These are phyloP conservation scores for Neopestalotiopsis sp. DNA, from an alignment of 2,329 filamentous ascomycete species.

Conservation along the genomic window DNA sequence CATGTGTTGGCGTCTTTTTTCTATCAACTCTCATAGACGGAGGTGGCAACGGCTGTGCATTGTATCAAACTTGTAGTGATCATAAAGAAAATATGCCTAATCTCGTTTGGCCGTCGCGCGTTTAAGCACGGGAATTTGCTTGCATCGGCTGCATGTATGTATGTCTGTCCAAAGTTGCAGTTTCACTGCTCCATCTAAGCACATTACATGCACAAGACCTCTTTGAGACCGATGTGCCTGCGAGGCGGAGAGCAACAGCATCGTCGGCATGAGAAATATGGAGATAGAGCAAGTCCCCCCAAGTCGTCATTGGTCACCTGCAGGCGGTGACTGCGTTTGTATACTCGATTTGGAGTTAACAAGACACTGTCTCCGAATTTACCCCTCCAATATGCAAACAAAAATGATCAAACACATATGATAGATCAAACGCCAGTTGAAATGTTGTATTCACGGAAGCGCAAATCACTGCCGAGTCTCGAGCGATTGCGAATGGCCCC, in stretches of 20 bases:
- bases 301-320: not conserved
- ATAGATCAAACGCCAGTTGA: not conserved
- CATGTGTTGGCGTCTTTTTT: slow-evolving; percentile 13
- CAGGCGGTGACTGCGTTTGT: not conserved
- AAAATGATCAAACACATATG: not conserved
- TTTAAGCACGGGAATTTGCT: not conserved
- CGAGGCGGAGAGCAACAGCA: not conserved
- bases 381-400: not conserved
- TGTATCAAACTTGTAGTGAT: slow-evolving; percentile 18
- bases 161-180: not conserved
- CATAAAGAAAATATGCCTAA: not conserved
- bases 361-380: not conserved
- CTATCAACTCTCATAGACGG: slow-evolving; percentile 20
- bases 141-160: not conserved
- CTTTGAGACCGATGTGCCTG: not conserved
- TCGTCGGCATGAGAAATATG: not conserved
- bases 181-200: not conserved
- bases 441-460: not conserved
- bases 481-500: not conserved
- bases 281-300: not conserved
- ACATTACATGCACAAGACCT: not conserved
- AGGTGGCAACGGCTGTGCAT: slow-evolving; percentile 16
- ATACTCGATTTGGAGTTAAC: not conserved
- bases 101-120: not conserved
- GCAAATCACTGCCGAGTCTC: not conserved